Evolutionary conservation across 257 asterid genomes (phyloP), one percentile per base, ranked within the genome.

Genomic region (Solanum pennellii): DNA sequence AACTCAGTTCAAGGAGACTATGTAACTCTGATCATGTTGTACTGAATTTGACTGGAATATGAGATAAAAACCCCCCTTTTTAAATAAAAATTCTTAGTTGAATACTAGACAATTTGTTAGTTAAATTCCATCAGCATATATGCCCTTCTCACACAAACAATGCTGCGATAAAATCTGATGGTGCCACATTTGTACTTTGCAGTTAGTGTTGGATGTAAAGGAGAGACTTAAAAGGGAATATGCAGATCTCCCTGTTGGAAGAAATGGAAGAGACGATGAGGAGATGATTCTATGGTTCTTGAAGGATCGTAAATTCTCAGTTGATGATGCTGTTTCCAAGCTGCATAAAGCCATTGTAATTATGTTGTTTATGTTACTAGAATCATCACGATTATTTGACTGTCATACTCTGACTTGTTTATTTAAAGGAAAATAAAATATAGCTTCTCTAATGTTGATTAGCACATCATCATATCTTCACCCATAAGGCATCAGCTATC

Each of bases 231-330:
- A 92, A 85, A 95, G 87, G 84, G 94, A 94, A 74, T 88, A 95
- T 75, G 88, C n/a, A 21, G 84, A 85, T 88, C 98, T 96, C 84
- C 98, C 98, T 0, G 90, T 93, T 83, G 99, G 99, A n/a, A 93
- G 92, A 89, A 88, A 92, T 88, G 99, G 99, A 88, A 93, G 98
- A 91, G 98, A 95, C 83, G 99, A 97, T 33, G 99, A 95, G 86
- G 98, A 94, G 85, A 91, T 97, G 97, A 97, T 97, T 86, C 93
- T 93, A 71, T 95, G 99, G 99, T 97, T 94, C 91, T 91, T 97
- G 88, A 93, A 94, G 91, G 99, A 97, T 87, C 90, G 99, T 37
- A 94, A 91, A 87, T 97, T 91, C 89, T 95, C 97, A 3, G 94
- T 95, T 7, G 94, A 92, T 52, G 98, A 93, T 42, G 89, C 98